Base-by-base conservation (phyloP, 78 protist genomes). In the Dictyostelium intermedium region DNA sequence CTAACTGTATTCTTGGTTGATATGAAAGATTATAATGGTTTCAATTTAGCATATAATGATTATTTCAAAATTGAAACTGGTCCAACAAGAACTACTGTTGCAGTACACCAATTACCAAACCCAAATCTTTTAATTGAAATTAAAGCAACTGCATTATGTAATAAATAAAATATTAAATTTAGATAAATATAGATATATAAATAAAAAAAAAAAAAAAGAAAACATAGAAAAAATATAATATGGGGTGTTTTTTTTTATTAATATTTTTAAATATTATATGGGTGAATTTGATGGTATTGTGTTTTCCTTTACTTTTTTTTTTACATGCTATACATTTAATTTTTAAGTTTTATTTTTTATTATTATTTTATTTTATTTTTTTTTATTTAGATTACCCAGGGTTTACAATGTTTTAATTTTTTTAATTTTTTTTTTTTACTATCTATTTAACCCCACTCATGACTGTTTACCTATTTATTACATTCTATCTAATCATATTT, bases 121-220 rank as follows among this genome's bases (percentile, higher is more conserved):
- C 95, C 95, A 69, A 96, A 96, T 23, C 91, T 96, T n/a, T 77
- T 96, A 45, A 82, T 96, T 50, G 97, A 96, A 81, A 96, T 96
- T 43, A 96, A 96, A 50, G 92, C 92, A 70, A 56, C 80, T 69
- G 97, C 97, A 27, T 66, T 91, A 82, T 50, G 76, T 56, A 82
- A 82, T 35, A 35, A 82, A 56, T 82, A 82, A 82, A 79, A 14
- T 25, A 7, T n/a, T n/a, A n/a, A n/a, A n/a, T n/a, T n/a, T n/a
- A n/a, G n/a, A n/a, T n/a, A n/a, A n/a, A n/a, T n/a, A n/a, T n/a
- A n/a, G n/a, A n/a, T n/a, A n/a, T 5, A 77, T 45, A 77, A 34
- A 34, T 72, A 72, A 34, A 72, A 72, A 72, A 72, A 72, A 16
- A 34, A 72, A 30, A 30, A 72, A 72, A 10, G 34, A 34, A 34